Percentiles rank a stretch among this genome's conserved stretches.
phyloP scores from a whole-genome alignment of 2,329 filamentous ascomycete genomes.

The Verticillium klebahnii region DNA sequence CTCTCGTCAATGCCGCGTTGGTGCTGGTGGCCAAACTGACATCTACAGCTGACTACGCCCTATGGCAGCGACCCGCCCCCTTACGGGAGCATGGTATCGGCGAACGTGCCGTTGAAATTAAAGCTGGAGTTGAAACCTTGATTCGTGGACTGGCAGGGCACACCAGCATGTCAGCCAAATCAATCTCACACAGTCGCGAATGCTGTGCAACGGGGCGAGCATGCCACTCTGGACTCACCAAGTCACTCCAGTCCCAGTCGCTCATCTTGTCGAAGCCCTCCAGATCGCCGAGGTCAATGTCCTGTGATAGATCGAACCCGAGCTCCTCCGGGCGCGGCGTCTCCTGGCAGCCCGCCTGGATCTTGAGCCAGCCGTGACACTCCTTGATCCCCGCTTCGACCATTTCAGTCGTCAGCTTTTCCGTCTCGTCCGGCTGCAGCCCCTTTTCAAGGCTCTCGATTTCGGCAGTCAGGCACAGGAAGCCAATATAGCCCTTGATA shows the following conservation, averaged over 20 bases:
- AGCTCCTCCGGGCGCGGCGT: constrained; percentile 3
- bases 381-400: constrained; percentile 18
- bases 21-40: neutral
- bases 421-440: constrained; percentile 21
- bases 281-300: constrained; percentile 9
- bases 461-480: constrained; percentile 29
- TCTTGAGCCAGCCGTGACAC: constrained; percentile 26
- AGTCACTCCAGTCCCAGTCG: constrained; percentile 22
- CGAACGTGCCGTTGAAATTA: neutral
- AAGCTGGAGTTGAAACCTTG: constrained; percentile 2
- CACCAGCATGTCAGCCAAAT: constrained; percentile 16
- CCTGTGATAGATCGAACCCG: constrained; percentile 2
- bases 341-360: constrained; percentile 23
- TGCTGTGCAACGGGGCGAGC: constrained; percentile 16
- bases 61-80: neutral
- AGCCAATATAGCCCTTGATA: constrained; percentile 31
- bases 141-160: neutral
- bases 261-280: constrained; percentile 14
- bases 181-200: constrained; percentile 7
- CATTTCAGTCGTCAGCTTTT: constrained; percentile 22
- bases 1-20: neutral
- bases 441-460: constrained; percentile 27
- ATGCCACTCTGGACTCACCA: constrained; percentile 20
- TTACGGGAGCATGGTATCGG: neutral
- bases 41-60: neutral